Evolutionary conservation across 148 eudicot species (phyloP), one percentile per base, ranked within the genome.

Genomic region (Amaranthus cruentus): DNA sequence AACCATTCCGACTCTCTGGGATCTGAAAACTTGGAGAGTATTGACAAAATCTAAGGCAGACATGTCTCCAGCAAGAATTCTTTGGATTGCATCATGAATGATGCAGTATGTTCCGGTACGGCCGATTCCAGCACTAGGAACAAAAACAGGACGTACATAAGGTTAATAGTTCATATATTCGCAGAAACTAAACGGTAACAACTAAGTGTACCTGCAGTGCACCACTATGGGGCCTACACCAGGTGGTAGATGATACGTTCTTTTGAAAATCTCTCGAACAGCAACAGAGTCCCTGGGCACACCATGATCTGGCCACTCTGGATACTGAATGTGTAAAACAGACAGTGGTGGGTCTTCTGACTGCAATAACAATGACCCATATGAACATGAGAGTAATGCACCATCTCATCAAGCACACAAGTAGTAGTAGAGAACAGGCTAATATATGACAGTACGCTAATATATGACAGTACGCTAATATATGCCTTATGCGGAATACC

Each of bases 251-350:
- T 55, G 55, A 81, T 74, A 85, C 51, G 84, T 78, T 88, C 87
- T 87, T 81, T 77, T 85, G 51, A 88, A 82, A 75, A 95, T 91
- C 78, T 91, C 96, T 55, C 93, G 91, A 78, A 95, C 99, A 76
- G 96, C 94, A 76, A 78, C 28, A 43, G 97, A 86, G 78, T 88
- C 85, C 42, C 50, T 67, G 8, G 99, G 97, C 81, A 90, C 99
- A 72, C 99, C 99, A 82, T 88, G 92, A 84, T 95, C 97, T 9
- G 99, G 99, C 99, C 99, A 95, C 76, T 88, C 97, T 69, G 90
- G 93, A 81, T 95, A 95, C 75, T 90, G 97, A 81, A 95, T 86
- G 72, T 95, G 99, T 82, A 95, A 78, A 72, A 91, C 93, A 69
- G 89, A 81, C 53, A 90, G 74, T 2, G 96, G 93, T 52, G 92